phyloP scores from a whole-genome alignment of 1,139 yeast genomes.

The Pichia sp. region DNA sequence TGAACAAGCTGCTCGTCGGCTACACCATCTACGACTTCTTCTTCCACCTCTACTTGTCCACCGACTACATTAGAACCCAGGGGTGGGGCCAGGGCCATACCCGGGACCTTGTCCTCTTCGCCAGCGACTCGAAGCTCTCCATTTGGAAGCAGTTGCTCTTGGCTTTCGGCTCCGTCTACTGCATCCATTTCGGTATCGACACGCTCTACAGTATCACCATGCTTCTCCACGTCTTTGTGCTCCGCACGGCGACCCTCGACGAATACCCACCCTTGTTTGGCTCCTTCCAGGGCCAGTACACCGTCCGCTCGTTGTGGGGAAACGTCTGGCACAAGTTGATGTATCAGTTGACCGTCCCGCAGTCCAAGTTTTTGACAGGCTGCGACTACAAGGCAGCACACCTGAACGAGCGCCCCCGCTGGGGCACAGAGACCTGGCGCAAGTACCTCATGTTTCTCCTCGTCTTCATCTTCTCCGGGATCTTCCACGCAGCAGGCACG shows the following conservation, averaged over 20 bases:
- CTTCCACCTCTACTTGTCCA: constrained; percentile 13
- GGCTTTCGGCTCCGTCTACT: constrained; percentile 12
- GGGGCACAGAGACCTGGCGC: constrained; percentile 8
- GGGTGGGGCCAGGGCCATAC: constrained; percentile 18
- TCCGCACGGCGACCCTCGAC: not conserved
- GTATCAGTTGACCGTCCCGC: constrained; percentile 20
- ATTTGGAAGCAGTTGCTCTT: constrained; percentile 13
- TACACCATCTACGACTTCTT: constrained; percentile 15
- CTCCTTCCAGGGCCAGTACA: constrained; percentile 12
- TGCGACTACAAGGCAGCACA: constrained; percentile 7
- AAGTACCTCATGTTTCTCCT: constrained; percentile 10
- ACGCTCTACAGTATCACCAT: constrained; percentile 8
- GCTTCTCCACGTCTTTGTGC: constrained; percentile 4
- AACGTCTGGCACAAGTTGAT: constrained; percentile 22
- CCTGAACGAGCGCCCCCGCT: not conserved
- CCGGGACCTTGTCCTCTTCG: constrained; percentile 9
- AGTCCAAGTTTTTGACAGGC: constrained; percentile 11
- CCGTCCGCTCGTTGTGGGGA: constrained; percentile 19
- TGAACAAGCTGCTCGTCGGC: constrained; percentile 5
- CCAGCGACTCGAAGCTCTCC: constrained; percentile 11
- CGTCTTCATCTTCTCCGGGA: constrained; percentile 20
- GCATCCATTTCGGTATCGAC: constrained; percentile 16
- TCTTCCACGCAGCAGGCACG: constrained; percentile 19
- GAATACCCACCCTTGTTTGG: constrained; percentile 21
- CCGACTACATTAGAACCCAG: constrained; percentile 12